Conservation (phyloP, 2,329 filamentous ascomycete genomes). For the Monascus ruber region DNA sequence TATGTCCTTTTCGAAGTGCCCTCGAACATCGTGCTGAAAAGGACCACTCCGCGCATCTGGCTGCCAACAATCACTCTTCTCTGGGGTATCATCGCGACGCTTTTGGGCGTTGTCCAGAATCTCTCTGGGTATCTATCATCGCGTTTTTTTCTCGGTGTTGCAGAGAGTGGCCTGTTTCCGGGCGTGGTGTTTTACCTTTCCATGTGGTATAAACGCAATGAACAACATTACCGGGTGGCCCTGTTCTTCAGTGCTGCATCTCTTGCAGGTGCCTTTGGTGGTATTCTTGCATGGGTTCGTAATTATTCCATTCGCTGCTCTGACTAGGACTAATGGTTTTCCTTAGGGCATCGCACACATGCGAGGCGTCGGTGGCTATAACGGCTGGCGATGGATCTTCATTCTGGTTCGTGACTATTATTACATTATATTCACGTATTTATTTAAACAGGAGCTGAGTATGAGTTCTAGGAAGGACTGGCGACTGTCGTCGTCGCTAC, state of each 20-base stretch:
- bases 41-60: conserved; percentile 27
- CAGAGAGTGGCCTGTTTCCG: conserved; percentile 44
- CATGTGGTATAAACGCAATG: conserved; percentile 52
- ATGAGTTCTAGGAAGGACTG: conserved; percentile 47
- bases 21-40: conserved; percentile 31
- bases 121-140: conserved; percentile 39
- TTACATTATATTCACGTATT: background rate
- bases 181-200: conserved; percentile 48
- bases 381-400: conserved; percentile 55
- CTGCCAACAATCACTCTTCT: conserved; percentile 31
- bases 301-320: background rate
- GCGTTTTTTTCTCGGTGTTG: conserved; percentile 41
- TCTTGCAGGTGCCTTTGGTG: conserved; percentile 50
- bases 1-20: conserved; percentile 32
- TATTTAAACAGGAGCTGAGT: background rate
- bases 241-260: conserved; percentile 50
- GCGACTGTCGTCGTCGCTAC: conserved; percentile 49
- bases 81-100: conserved; percentile 42
- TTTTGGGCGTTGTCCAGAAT: conserved; percentile 37
- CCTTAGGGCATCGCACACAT: conserved; percentile 36
- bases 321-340: conserved; percentile 7
- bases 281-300: conserved; percentile 42
- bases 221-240: conserved; percentile 47
- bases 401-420: conserved; percentile 34
- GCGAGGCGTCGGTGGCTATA: conserved; percentile 36